These are phyloP conservation scores for Coprinopsis marcescibilis DNA, from an alignment of 768 basidiomycete species.

Conservation along the genomic window DNA sequence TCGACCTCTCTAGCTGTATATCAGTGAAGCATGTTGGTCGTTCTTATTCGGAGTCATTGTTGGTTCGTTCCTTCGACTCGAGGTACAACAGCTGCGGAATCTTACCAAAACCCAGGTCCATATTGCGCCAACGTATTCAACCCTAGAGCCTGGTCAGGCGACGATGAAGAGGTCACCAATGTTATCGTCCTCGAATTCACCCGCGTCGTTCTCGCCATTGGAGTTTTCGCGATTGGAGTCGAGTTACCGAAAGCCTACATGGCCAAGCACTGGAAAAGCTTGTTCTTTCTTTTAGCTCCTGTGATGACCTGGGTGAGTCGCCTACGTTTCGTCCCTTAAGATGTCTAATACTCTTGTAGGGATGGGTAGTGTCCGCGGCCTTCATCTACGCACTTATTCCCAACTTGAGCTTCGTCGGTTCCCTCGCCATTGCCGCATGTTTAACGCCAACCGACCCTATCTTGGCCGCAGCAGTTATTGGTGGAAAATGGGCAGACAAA, in stretches of 20 bases:
- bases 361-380: conserved; percentile 90
- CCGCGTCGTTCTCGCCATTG: conserved; percentile 89
- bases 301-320: conserved; percentile 78
- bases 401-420: conserved; percentile 80
- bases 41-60: conserved; percentile 91
- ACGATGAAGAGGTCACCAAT: conserved; percentile 46
- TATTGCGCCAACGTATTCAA: conserved; percentile 79
- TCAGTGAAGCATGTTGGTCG: conserved; percentile 96
- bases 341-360: conserved; percentile 36
- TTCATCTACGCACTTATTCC: conserved; percentile 93
- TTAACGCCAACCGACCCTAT: conserved; percentile 94
- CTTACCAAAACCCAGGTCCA: conserved; percentile 47
- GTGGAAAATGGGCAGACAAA: conserved; percentile 96
- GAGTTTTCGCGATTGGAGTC: conserved; percentile 97
- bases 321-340: conserved; percentile 6
- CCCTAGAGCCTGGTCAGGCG: conserved; percentile 64
- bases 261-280: conserved; percentile 84
- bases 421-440: conserved; percentile 86
- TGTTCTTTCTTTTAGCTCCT: conserved; percentile 77
- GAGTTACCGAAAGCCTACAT: conserved; percentile 97
- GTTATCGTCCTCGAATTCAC: conserved; percentile 87
- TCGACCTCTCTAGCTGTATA: conserved; percentile 53
- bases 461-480: conserved; percentile 85
- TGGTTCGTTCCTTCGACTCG: conserved; percentile 38
- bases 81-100: neutral